Evolutionary conservation across 192 early-diverging fungal species (phyloP).

Genomic region (Thamnidium elegans): DNA sequence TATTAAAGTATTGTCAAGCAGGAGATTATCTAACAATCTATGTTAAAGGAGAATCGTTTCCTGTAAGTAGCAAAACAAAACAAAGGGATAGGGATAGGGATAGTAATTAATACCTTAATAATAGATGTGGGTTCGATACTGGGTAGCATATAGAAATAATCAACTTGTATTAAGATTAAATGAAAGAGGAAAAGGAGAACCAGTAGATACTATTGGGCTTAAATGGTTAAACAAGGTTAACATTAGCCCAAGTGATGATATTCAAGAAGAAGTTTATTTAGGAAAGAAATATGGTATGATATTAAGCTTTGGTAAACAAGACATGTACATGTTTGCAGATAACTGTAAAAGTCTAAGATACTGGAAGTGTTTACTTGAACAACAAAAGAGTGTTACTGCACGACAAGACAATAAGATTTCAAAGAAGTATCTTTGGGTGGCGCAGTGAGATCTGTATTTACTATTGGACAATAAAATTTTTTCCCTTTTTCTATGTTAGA

Average conservation of each 20-base stretch:
- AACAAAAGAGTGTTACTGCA: neutral
- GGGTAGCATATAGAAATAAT: constrained; percentile 2
- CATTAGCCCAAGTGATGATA: constrained; percentile 4
- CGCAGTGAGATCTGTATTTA: neutral
- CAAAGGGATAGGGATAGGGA: no score
- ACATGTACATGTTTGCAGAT: constrained; percentile 11
- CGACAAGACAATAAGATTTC: no score
- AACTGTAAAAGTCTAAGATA: constrained; percentile 5
- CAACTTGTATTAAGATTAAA: constrained; percentile 12
- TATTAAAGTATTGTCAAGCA: constrained; percentile 2
- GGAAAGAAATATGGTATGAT: constrained; percentile 9
- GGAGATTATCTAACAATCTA: constrained; percentile 15
- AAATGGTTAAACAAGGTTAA: neutral
- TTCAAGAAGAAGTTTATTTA: constrained; percentile 9
- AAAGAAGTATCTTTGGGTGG: neutral
- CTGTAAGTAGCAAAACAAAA: constrained; percentile 3
- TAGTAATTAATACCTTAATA: neutral
- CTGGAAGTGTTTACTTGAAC: constrained; percentile 8
- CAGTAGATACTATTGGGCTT: neutral
- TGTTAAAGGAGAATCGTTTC: neutral
- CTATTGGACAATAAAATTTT: no score
- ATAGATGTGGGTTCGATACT: constrained; percentile 10
- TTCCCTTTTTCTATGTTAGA: neutral
- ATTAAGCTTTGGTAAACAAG: neutral
- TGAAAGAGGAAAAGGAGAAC: constrained; percentile 7